A percentile compares a stretch with the other conserved stretches of the same genome.
phyloP scores from a whole-genome alignment of 1,284 basidiomycete genomes.

The Sporisorium sorghi region DNA sequence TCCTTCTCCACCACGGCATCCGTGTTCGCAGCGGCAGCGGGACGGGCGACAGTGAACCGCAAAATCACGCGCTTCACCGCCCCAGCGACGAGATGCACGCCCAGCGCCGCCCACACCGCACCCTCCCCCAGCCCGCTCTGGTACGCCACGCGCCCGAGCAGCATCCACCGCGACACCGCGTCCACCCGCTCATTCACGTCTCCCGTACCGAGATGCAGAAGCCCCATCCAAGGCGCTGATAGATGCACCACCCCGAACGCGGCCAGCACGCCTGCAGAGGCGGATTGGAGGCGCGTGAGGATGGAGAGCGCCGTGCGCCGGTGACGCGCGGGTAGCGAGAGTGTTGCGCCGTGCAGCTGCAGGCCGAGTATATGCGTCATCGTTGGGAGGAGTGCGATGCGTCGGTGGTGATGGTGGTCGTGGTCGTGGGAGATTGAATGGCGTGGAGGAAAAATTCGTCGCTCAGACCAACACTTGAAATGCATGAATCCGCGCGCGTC shows the following conservation, averaged over 20 bases:
- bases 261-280: slow-evolving; percentile 18
- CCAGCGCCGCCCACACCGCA: slow-evolving; percentile 54
- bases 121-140: slow-evolving; percentile 54
- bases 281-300: slow-evolving; percentile 22
- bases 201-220: slow-evolving; percentile 16
- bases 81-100: slow-evolving; percentile 44
- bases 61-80: slow-evolving; percentile 28
- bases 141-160: slow-evolving; percentile 63
- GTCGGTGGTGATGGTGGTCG: too few species aligned
- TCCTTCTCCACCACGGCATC: neutral
- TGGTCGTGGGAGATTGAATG: too few species aligned
- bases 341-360: slow-evolving; percentile 6
- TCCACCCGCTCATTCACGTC: slow-evolving; percentile 46
- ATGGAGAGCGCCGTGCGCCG: slow-evolving; percentile 13
- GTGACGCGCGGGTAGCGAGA: neutral
- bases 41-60: slow-evolving; percentile 14
- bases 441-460: neutral
- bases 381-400: too few species aligned
- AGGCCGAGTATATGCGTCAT: slow-evolving; percentile 25
- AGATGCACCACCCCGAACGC: slow-evolving; percentile 39
- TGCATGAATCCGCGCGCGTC: slow-evolving; percentile 6
- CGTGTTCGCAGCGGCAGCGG: too few species aligned
- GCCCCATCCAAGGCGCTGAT: slow-evolving; percentile 31
- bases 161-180: slow-evolving; percentile 48
- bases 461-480: slow-evolving; percentile 11